These are phyloP conservation scores for Fusarium liriodendri DNA, from an alignment of 2,329 filamentous ascomycete species.

Conservation along the genomic window DNA sequence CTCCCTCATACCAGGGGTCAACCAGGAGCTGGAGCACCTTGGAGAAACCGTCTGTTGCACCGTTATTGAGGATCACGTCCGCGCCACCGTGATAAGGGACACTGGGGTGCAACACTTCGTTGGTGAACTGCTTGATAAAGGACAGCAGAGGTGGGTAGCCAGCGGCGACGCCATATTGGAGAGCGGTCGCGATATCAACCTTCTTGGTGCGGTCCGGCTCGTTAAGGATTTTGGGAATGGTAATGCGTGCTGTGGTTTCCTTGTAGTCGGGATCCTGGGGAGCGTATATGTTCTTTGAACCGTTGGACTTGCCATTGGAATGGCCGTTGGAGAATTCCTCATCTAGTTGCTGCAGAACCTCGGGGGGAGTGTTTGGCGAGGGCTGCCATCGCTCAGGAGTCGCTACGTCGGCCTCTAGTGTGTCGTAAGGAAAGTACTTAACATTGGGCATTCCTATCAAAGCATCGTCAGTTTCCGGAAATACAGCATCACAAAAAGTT, in stretches of 20 bases:
- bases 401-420: conserved; percentile 84
- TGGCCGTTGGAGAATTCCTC: not conserved
- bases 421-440: conserved; percentile 89
- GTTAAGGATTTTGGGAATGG: conserved; percentile 75
- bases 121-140: conserved; percentile 83
- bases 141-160: conserved; percentile 83
- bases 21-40: conserved; percentile 82
- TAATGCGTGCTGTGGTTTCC: conserved; percentile 63
- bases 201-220: conserved; percentile 71
- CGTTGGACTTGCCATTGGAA: not conserved
- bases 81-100: conserved; percentile 82
- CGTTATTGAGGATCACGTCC: conserved; percentile 83
- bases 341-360: conserved; percentile 21
- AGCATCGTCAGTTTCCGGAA: conserved; percentile 18
- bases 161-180: conserved; percentile 88
- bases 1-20: conserved; percentile 78
- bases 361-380: conserved; percentile 69
- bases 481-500: not conserved
- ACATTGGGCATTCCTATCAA: conserved; percentile 79
- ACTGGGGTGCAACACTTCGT: conserved; percentile 81
- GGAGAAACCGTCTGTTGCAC: conserved; percentile 85
- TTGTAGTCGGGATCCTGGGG: conserved; percentile 48
- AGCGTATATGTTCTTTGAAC: not conserved
- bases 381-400: conserved; percentile 79
- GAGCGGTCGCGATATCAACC: conserved; percentile 83